phyloP scores from a whole-genome alignment of 1,284 basidiomycete species.

The Papiliotrema terrestris region DNA sequence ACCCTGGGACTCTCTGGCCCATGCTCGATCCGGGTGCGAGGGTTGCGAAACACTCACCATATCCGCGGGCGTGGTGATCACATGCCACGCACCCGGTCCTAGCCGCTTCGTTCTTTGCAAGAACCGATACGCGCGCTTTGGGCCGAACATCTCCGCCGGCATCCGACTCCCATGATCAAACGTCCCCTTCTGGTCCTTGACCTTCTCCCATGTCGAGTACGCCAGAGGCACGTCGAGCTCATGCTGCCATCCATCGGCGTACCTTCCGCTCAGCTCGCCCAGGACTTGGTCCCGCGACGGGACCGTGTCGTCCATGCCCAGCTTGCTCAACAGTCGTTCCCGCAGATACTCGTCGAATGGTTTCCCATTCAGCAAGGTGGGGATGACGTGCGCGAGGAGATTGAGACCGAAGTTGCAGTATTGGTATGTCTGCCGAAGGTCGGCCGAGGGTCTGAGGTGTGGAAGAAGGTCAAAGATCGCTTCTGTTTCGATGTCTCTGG shows the following conservation, averaged over 20 bases:
- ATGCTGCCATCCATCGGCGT: not conserved
- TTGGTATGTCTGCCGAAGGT: conserved; percentile 31
- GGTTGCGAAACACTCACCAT: not conserved
- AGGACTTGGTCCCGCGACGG: not conserved
- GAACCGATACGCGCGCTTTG: not conserved
- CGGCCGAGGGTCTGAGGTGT: conserved; percentile 27
- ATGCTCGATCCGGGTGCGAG: no score
- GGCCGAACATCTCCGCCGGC: conserved; percentile 18
- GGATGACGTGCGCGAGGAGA: conserved; percentile 22
- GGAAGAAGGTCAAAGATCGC: conserved; percentile 18
- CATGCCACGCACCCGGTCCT: not conserved
- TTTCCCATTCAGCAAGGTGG: conserved; percentile 18
- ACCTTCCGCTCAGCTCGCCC: not conserved
- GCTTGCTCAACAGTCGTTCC: conserved; percentile 28
- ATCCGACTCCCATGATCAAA: not conserved
- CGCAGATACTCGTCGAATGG: conserved; percentile 25
- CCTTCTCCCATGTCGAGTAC: not conserved
- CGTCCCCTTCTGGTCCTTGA: not conserved
- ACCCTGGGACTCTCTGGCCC: no score
- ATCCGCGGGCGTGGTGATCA: not conserved
- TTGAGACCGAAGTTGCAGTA: conserved; percentile 38
- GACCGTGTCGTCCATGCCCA: conserved; percentile 22
- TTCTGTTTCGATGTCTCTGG: not conserved
- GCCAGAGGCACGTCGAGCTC: not conserved
- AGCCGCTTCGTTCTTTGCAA: not conserved